Evolutionary conservation across 495 filamentous ascomycete genomes (phyloP).

Genomic region (Hyaloscypha bicolor): DNA sequence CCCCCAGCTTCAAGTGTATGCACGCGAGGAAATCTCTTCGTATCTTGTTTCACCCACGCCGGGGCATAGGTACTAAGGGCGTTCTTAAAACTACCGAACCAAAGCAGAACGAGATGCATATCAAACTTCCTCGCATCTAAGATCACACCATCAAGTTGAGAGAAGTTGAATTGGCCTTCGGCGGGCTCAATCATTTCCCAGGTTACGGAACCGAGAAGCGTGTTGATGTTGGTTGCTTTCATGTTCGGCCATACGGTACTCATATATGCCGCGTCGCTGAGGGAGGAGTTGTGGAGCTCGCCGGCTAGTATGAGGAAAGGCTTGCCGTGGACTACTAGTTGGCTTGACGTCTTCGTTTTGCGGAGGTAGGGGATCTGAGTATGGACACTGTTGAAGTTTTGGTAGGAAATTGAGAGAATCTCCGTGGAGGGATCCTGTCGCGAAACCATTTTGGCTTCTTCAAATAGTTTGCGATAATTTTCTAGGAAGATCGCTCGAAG

Average conservation of each 20-base stretch:
- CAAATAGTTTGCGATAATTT: too few species aligned
- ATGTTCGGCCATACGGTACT: conserved; percentile 46
- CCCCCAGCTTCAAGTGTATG: conserved; percentile 36
- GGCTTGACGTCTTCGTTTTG: conserved; percentile 26
- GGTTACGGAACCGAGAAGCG: conserved; percentile 50
- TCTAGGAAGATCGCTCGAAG: too few species aligned
- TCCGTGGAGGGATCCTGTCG: too few species aligned
- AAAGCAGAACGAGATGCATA: conserved; percentile 48
- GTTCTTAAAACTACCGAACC: conserved; percentile 56
- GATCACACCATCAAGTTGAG: conserved; percentile 47
- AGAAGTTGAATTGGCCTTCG: conserved; percentile 48
- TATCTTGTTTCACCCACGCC: conserved; percentile 47
- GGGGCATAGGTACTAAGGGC: conserved; percentile 46
- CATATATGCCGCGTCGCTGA: conserved; percentile 50
- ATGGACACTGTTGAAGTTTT: too few species aligned
- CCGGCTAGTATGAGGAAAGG: conserved; percentile 49
- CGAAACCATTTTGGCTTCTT: too few species aligned
- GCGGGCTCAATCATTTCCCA: conserved; percentile 54
- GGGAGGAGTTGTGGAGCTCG: conserved; percentile 54
- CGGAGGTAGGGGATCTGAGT: conserved; percentile 17
- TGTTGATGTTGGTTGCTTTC: conserved; percentile 47
- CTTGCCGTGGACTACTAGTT: conserved; percentile 48
- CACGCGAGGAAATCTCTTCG: conserved; percentile 45
- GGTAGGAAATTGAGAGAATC: too few species aligned
- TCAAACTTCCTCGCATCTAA: conserved; percentile 42